Base-by-base conservation (phyloP, 768 basidiomycete species). In the Tulasnella sp. region DNA sequence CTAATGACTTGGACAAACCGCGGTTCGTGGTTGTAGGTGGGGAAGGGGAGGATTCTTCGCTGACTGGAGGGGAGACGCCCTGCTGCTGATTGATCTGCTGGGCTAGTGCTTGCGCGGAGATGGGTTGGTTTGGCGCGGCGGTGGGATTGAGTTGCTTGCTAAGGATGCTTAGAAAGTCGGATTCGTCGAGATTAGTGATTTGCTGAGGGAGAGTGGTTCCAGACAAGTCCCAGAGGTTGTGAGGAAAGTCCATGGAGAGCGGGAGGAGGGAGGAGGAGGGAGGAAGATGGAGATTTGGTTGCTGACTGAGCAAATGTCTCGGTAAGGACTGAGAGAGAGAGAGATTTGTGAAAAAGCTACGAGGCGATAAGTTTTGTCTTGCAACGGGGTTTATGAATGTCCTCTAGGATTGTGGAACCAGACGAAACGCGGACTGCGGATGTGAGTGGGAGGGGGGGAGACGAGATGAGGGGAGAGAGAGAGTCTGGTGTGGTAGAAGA, bases 1-100 rank as follows among this genome's bases (percentile, higher is more conserved):
- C 49, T 3, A n/a, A 64, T 71, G 67, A 36, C 49, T 75, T 70
- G 25, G 76, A 58, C 90, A 92, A 79, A 92, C 91, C 79, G 91
- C 92, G 77, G 84, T 87, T 0, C 90, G 90, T 1, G 89, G 87
- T 5, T 92, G 89, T 31, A 31, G 78, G 78, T 22, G 78, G 74
- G 11, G 78, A 79, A 25, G 77, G 77, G 17, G 67, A 75, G 11
- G 74, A 75, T 29, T 75, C 74, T 42, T 75, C 74, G 39, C 37
- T 67, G 37, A 75, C 31, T 1, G 74, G 74, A 38, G 74, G 74
- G 25, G 74, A 75, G 29, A 75, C 12, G 58, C 45, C 74, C 39
- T 75, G 74, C 37, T 39, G 42, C 40, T 45, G 72, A 42, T 31
- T 38, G 34, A 64, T 38, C 37, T 73, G 72, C 42, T 40, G 72